Evolutionary conservation across 2,329 filamentous ascomycete genomes (phyloP).

Genomic region (Exutisphaerella laricina): DNA sequence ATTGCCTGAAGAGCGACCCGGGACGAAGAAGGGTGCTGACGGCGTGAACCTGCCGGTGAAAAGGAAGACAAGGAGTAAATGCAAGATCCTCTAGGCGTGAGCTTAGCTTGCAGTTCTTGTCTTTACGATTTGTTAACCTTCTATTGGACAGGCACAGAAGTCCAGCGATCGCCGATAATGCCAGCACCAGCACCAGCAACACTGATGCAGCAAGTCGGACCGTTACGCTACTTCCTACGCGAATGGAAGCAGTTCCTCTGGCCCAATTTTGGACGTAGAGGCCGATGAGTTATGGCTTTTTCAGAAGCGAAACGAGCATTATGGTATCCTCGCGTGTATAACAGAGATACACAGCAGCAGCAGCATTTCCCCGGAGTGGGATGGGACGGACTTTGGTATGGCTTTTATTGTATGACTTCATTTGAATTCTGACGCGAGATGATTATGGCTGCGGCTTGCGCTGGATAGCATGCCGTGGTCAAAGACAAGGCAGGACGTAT

Average conservation of each 20-base stretch:
- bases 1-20: slow-evolving; percentile 36
- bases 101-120: neutral
- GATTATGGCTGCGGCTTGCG: slow-evolving; percentile 5
- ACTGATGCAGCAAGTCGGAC: slow-evolving; percentile 11
- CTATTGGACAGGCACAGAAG: slow-evolving; percentile 5
- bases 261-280: neutral
- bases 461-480: slow-evolving; percentile 4
- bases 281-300: neutral
- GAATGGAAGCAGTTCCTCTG: slow-evolving; percentile 10
- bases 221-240: slow-evolving; percentile 13
- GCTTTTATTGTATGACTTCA: slow-evolving; percentile 1
- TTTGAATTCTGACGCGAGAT: slow-evolving; percentile 1
- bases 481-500: neutral
- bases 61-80: slow-evolving; percentile 81
- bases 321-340: neutral
- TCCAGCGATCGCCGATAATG: too few relatives aligned
- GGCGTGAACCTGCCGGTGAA: slow-evolving; percentile 36
- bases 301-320: neutral
- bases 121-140: neutral
- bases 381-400: neutral
- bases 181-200: slow-evolving; percentile 7
- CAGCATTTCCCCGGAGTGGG: neutral
- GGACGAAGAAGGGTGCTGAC: slow-evolving; percentile 37
- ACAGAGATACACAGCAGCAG: slow-evolving; percentile 3
- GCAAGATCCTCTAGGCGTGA: slow-evolving; percentile 62